Evolutionary conservation across 352 stramenopile species (phyloP).

Genomic region (Blastocystis sp.): DNA sequence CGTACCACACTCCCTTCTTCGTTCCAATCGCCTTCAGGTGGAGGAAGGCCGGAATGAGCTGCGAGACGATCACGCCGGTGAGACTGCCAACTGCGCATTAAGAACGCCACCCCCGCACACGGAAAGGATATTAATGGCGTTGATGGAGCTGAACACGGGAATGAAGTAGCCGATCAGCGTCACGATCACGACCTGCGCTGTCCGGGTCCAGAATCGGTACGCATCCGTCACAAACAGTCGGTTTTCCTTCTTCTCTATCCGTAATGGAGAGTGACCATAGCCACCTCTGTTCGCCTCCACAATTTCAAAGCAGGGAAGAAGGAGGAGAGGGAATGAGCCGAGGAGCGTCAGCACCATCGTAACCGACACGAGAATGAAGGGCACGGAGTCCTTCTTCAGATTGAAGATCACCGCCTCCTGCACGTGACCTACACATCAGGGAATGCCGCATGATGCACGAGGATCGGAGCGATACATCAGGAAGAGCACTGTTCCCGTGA

Average conservation of each 20-base stretch:
- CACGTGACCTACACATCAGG: background rate
- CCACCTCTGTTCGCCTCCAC: background rate
- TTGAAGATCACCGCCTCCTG: constrained; percentile 25
- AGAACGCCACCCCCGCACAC: background rate
- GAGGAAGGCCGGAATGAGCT: constrained; percentile 4
- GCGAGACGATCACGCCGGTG: constrained; percentile 52
- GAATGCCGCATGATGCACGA: background rate
- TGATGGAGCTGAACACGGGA: constrained; percentile 43
- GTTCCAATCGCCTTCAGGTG: constrained; percentile 28
- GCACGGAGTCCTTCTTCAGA: constrained; percentile 5
- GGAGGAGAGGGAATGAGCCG: constrained; percentile 26
- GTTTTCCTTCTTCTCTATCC: background rate
- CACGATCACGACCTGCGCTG: background rate
- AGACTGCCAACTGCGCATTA: constrained; percentile 26
- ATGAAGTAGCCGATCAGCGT: constrained; percentile 31
- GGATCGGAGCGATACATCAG: constrained; percentile 61
- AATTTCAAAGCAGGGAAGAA: constrained; percentile 52
- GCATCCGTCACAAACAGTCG: constrained; percentile 30
- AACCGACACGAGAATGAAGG: background rate
- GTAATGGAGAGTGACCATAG: background rate
- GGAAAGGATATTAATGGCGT: constrained; percentile 60
- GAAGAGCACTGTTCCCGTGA: constrained; percentile 50
- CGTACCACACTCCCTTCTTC: constrained; percentile 4
- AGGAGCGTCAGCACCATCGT: constrained; percentile 38
- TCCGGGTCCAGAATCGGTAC: constrained; percentile 43